Evolutionary conservation across 768 basidiomycete genomes (phyloP).

Genomic region (Royoungia palumana): DNA sequence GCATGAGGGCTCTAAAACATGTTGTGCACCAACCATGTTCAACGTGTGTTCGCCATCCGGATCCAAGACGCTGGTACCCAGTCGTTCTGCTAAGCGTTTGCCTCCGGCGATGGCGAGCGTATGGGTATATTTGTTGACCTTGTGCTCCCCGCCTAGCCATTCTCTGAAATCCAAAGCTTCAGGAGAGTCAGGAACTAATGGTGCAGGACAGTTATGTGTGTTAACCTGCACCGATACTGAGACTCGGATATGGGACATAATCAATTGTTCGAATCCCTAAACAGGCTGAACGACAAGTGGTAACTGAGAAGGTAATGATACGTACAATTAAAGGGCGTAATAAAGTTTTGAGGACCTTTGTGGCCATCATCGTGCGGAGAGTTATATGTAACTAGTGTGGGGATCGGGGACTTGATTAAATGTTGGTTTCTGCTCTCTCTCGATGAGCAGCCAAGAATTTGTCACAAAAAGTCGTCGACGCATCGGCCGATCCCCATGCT

Average conservation of each 20-base stretch:
- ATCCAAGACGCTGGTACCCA: constrained; percentile 65
- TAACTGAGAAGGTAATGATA: background rate
- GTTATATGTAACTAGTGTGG: constrained; percentile 51
- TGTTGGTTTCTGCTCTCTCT: constrained; percentile 53
- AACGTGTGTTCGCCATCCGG: constrained; percentile 56
- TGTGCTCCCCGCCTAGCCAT: constrained; percentile 71
- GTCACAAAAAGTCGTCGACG: no score
- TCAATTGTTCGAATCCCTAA: constrained; percentile 68
- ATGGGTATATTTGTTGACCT: constrained; percentile 70
- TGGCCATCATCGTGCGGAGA: constrained; percentile 41
- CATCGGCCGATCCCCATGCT: no score
- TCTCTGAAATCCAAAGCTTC: constrained; percentile 70
- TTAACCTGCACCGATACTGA: constrained; percentile 54
- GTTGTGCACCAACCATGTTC: constrained; percentile 54
- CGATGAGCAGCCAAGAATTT: background rate
- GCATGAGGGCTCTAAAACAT: background rate
- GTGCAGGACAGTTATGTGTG: background rate
- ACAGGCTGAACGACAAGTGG: background rate
- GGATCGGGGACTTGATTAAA: constrained; percentile 55
- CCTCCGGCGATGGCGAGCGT: constrained; percentile 67
- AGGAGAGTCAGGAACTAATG: constrained; percentile 3
- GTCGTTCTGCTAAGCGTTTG: constrained; percentile 49
- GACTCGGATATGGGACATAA: constrained; percentile 48
- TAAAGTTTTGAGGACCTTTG: constrained; percentile 37
- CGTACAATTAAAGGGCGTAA: constrained; percentile 47